A percentile compares a stretch with the other conserved stretches of the same genome.
Conservation (phyloP, 768 basidiomycete genomes). For the Lactarius evosmus region DNA sequence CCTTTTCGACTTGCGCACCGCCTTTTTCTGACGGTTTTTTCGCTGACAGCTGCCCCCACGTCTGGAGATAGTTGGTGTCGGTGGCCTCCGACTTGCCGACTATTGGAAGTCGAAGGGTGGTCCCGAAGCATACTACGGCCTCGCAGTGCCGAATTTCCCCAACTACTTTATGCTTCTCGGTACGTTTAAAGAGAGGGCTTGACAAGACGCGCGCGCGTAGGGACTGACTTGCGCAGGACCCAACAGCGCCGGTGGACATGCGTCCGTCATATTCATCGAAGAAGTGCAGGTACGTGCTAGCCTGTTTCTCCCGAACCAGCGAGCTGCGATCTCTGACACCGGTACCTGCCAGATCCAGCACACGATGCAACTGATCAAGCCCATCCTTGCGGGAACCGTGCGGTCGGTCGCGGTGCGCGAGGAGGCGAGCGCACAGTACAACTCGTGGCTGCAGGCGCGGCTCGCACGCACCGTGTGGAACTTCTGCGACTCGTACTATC, state of each 20-base stretch:
- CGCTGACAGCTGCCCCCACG: slow-evolving; percentile 16
- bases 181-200: background rate
- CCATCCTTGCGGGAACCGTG: slow-evolving; percentile 46
- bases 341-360: slow-evolving; percentile 43
- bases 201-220: background rate
- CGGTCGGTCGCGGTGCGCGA: slow-evolving; percentile 50
- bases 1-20: background rate
- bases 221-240: slow-evolving; percentile 34
- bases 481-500: slow-evolving; percentile 54
- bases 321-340: background rate
- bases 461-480: slow-evolving; percentile 50
- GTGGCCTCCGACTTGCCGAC: slow-evolving; percentile 42
- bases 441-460: slow-evolving; percentile 48
- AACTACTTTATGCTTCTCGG: slow-evolving; percentile 28
- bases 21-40: background rate
- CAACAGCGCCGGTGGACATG: slow-evolving; percentile 56
- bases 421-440: slow-evolving; percentile 48
- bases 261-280: slow-evolving; percentile 53
- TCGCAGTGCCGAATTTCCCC: slow-evolving; percentile 26
- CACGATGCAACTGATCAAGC: slow-evolving; percentile 49
- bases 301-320: background rate
- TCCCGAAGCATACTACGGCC: slow-evolving; percentile 50
- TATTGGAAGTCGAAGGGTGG: slow-evolving; percentile 50
- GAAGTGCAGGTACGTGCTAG: slow-evolving; percentile 48
- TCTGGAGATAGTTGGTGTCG: slow-evolving; percentile 40